Conservation (phyloP, 192 early-diverging fungal genomes). For the Funneliformis geosporum region DNA sequence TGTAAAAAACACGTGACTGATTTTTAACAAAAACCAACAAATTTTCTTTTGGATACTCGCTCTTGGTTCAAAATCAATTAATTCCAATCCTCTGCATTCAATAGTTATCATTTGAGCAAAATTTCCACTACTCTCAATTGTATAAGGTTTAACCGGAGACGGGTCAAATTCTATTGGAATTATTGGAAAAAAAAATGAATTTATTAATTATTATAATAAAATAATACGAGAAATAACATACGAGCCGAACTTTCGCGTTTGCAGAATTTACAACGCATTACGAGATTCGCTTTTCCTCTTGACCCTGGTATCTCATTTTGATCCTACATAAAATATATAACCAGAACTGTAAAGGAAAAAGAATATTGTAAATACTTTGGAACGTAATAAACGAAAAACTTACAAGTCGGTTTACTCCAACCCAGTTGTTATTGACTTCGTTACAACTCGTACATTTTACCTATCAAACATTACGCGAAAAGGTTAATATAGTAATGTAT, state of each 20-base stretch:
- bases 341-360: constrained; percentile 4
- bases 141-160: constrained; percentile 54
- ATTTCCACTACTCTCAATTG: constrained; percentile 57
- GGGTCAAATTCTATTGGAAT: constrained; percentile 40
- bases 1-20: background rate
- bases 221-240: constrained; percentile 34
- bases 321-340: constrained; percentile 48
- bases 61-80: constrained; percentile 72
- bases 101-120: constrained; percentile 66
- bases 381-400: background rate
- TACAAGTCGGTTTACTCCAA: constrained; percentile 64
- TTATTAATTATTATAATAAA: background rate
- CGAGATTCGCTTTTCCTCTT: constrained; percentile 80
- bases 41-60: constrained; percentile 35
- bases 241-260: constrained; percentile 69
- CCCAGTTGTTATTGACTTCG: constrained; percentile 68
- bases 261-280: constrained; percentile 92
- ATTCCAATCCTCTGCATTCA: constrained; percentile 85
- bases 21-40: background rate
- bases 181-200: background rate
- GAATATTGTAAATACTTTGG: constrained; percentile 15
- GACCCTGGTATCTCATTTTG: constrained; percentile 65
- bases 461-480: constrained; percentile 34
- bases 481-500: background rate
- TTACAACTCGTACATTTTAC: constrained; percentile 80